Evolutionary conservation across 2,329 filamentous ascomycete genomes (phyloP).

Genomic region (Epichloe amarillans): DNA sequence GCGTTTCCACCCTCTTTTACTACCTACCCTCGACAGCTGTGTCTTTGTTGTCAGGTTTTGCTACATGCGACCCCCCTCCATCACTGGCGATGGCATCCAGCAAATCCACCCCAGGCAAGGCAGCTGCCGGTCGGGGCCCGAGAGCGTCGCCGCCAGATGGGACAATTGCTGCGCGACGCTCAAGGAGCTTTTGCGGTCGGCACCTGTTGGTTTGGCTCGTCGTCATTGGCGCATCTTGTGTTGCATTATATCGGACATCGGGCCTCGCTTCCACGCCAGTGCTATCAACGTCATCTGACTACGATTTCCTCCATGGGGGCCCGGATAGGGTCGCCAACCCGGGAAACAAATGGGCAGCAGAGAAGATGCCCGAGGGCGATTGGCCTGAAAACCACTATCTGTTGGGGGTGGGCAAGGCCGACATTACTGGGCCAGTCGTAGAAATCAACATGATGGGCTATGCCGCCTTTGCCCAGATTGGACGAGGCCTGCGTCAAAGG

Average conservation of each 20-base stretch:
- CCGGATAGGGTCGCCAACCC: slow-evolving; percentile 1
- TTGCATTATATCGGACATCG: slow-evolving; percentile 8
- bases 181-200: slow-evolving; percentile 2
- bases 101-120: not conserved
- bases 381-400: slow-evolving; percentile 24
- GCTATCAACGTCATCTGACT: slow-evolving; percentile 7
- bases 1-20: not conserved
- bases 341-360: slow-evolving; percentile 7
- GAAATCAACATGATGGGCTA: slow-evolving; percentile 89
- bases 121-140: not conserved
- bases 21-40: not conserved
- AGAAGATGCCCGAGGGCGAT: slow-evolving; percentile 6
- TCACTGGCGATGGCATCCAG: slow-evolving; percentile 5
- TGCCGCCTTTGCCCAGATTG: slow-evolving; percentile 65
- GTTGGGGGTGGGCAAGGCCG: slow-evolving; percentile 38
- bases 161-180: not conserved
- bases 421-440: slow-evolving; percentile 59
- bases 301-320: slow-evolving; percentile 2
- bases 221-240: slow-evolving; percentile 5
- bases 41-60: not conserved
- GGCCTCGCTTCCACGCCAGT: slow-evolving; percentile 8
- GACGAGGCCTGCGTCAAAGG: slow-evolving; percentile 70
- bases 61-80: not conserved
- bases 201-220: slow-evolving; percentile 7
- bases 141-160: not conserved